Percentiles rank a stretch among this genome's conserved stretches.
These are phyloP conservation scores for Niebla homalea DNA, from an alignment of 495 filamentous ascomycete genomes.

Conservation along the genomic window DNA sequence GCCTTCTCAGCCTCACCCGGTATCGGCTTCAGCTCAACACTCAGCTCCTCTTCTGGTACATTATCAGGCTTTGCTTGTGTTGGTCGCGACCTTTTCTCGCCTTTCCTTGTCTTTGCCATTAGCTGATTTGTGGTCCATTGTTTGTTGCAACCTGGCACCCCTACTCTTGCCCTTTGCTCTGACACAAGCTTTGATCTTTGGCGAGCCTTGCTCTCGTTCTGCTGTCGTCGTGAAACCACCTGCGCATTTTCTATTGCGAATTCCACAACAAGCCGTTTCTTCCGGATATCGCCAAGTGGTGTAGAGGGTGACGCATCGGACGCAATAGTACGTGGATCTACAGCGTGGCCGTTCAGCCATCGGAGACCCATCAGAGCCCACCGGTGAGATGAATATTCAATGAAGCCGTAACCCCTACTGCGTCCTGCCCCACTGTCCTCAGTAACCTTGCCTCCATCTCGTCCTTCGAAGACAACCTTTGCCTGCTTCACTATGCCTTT, in stretches of 20 bases:
- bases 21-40: neutral
- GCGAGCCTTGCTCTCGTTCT: conserved; percentile 51
- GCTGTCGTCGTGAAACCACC: conserved; percentile 66
- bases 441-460: conserved; percentile 63
- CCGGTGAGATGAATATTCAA: conserved; percentile 90
- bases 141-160: conserved; percentile 12
- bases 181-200: conserved; percentile 24
- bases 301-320: conserved; percentile 3
- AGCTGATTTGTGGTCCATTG: conserved; percentile 8
- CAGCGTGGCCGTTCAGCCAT: conserved; percentile 77
- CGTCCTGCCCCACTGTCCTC: conserved; percentile 64
- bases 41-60: neutral
- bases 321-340: conserved; percentile 24
- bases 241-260: conserved; percentile 98
- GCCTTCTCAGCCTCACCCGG: conserved; percentile 37
- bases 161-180: conserved; percentile 14
- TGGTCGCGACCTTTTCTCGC: conserved; percentile 8
- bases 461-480: conserved; percentile 84
- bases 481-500: conserved; percentile 90
- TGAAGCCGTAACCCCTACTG: conserved; percentile 89
- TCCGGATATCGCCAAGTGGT: conserved; percentile 37
- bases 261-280: conserved; percentile 79
- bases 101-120: conserved; percentile 20
- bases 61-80: neutral
- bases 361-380: conserved; percentile 90